phyloP scores from a whole-genome alignment of 495 filamentous ascomycete species.

The Aspergillus coremiiformis region DNA sequence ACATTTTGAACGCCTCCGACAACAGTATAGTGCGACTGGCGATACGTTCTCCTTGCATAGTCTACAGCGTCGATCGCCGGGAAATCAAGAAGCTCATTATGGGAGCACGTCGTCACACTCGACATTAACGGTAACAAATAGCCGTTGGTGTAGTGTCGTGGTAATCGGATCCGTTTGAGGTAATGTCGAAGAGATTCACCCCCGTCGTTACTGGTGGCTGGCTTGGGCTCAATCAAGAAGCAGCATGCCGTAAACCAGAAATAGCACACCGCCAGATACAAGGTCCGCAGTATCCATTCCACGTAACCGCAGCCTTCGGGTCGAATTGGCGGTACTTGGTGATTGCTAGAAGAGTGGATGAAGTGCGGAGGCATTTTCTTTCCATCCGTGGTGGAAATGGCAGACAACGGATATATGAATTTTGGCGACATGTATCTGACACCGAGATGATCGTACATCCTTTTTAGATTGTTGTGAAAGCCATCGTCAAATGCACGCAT shows the following conservation, averaged over 20 bases:
- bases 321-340: conserved; percentile 36
- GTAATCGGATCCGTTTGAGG: conserved; percentile 38
- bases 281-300: conserved; percentile 29
- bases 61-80: conserved; percentile 43
- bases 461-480: conserved; percentile 45
- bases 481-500: conserved; percentile 50
- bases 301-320: conserved; percentile 9
- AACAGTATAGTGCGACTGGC: conserved; percentile 43
- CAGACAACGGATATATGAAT: conserved; percentile 29
- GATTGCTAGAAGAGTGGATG: conserved; percentile 44
- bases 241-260: conserved; percentile 42
- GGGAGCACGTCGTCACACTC: conserved; percentile 46
- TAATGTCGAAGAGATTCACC: conserved; percentile 39
- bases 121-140: conserved; percentile 49
- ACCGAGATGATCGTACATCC: conserved; percentile 47
- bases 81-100: conserved; percentile 41
- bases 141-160: conserved; percentile 29
- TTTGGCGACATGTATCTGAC: conserved; percentile 33
- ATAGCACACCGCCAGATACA: conserved; percentile 39
- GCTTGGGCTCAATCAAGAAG: conserved; percentile 32
- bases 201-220: background rate
- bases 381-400: background rate
- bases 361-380: conserved; percentile 20
- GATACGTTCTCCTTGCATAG: conserved; percentile 38
- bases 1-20: conserved; percentile 39